Base-by-base conservation (phyloP, 768 basidiomycete genomes). In the Podaxis rugospora region DNA sequence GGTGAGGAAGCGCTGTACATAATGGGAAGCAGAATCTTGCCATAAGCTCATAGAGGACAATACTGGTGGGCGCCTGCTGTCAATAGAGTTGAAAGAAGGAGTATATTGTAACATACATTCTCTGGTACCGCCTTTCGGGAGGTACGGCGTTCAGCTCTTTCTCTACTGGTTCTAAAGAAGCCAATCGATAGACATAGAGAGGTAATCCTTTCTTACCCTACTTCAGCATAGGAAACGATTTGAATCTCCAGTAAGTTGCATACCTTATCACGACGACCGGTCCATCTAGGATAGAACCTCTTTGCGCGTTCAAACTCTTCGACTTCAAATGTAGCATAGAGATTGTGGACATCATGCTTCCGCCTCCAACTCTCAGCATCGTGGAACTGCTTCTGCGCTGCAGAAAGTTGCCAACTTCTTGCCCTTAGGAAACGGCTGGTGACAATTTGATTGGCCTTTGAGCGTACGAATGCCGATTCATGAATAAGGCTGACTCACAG, bases 361-460 rank as follows among this genome's bases (percentile, higher is more conserved):
- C 76, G 77, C 62, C 90, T 75, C 93, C 93, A 95, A 4, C 77
- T 75, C 66, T 88, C 84, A 0, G 88, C 75, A 14, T 81, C 80
- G 1, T 83, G 71, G 67, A 93, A 93, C 68, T 93, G 90, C 62
- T 83, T 82, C 71, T 83, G 77, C 0, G 92, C 91, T 61, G 83
- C 81, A 18, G 72, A 65, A 13, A 80, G 74, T 62, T 90, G 81
- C 69, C 86, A 93, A 59, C 78, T 78, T 61, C 93, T 79, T 4
- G 93, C 93, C n/a, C 91, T 83, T 2, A 94, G 82, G 69, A 93
- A 94, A 10, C 93, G 89, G 25, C 92, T 93, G 70, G n/a, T 52
- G 51, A 49, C 14, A 51, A n/a, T 21, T 47, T 21, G 36, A 46
- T n/a, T n/a, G 39, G 60, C 18, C 44, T 28, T 28, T 44, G 14